Evolutionary conservation across 164 flowering plant genomes (phyloP).

Genomic region (Warburgia ugandensis): DNA sequence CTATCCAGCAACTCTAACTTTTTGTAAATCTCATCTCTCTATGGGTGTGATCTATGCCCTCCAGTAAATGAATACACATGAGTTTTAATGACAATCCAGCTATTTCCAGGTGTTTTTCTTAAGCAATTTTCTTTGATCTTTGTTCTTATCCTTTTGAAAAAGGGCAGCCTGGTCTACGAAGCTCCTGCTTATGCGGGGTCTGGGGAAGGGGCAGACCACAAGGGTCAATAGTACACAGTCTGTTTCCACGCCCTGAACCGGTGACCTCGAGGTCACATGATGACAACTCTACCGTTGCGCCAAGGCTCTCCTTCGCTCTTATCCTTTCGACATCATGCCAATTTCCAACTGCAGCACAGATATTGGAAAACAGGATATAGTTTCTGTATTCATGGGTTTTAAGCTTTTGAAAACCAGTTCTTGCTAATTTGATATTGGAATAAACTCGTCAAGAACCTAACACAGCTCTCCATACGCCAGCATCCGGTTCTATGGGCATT

Average conservation of each 20-base stretch:
- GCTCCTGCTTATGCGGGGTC: no score
- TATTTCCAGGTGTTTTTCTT: conserved; percentile 42
- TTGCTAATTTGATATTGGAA: conserved; percentile 28
- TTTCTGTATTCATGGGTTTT: conserved; percentile 48
- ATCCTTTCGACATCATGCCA: conserved; percentile 43
- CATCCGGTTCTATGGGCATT: conserved; percentile 55
- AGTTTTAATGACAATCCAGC: conserved; percentile 58
- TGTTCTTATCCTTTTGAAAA: conserved; percentile 29
- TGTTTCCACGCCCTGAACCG: no score
- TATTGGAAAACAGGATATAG: conserved; percentile 44
- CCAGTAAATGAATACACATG: conserved; percentile 55
- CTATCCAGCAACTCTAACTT: conserved; percentile 37
- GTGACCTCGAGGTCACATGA: no score
- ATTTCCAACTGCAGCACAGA: conserved; percentile 43
- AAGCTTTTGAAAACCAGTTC: conserved; percentile 32
- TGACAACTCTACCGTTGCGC: no score
- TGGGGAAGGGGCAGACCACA: no score
- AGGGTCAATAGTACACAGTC: no score
- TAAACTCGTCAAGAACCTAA: conserved; percentile 42
- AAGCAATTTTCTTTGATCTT: conserved; percentile 28
- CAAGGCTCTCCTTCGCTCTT: no score
- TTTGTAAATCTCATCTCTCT: conserved; percentile 32
- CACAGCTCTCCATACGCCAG: conserved; percentile 47
- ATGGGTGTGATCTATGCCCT: conserved; percentile 68
- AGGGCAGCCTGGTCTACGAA: no score